Evolutionary conservation across 2,329 filamentous ascomycete genomes (phyloP), one percentile per base, ranked within the genome.

Genomic region (Sordariomycetes sp.): DNA sequence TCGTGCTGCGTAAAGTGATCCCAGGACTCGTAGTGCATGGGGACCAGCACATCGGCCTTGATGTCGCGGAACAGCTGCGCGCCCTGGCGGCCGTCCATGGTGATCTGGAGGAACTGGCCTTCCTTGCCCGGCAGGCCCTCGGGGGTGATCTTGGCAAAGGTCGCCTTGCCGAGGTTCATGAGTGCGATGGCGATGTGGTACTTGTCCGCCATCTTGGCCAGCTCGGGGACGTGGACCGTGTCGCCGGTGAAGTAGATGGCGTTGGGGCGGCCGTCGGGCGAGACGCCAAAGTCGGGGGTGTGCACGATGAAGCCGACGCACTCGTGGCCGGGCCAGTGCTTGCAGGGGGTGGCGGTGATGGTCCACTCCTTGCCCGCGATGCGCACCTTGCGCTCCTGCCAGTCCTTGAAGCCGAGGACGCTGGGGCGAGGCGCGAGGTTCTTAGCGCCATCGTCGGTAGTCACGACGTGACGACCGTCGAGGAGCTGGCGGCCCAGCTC

Each of bases 241-340:
- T 78, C 76, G 0, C 76, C 75, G 0, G 74, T 70, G 62, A 78
- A 74, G 59, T 72, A 79, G 8, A 78, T 69, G 2, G 69, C 75
- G 57, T 77, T 77, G 0, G 72, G 74, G 0, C 61, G 61, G 0
- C 71, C 70, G 3, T 70, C 64, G 8, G 28, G 28, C 5, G 62
- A 60, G 10, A 60, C 56, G 1, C 75, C 74, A 45, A 78, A 76
- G 0, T 64, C 64, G 0, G 64, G 58, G 0, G 64, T 61, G 0
- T 66, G 67, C 2, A 78, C 0, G 7, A 77, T 62, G 60, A 78
- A 78, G 2, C 75, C 76, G 0, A 68, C 73, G 13, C 70, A 73
- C 60, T 78, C 74, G 15, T 68, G 68, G 0, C 70, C 72, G 0
- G 73, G 74, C 1, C 74, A 54, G 59, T 78, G 74, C 55, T 70